phyloP scores from a whole-genome alignment of 345 rosid species.

The Isatis tinctoria region DNA sequence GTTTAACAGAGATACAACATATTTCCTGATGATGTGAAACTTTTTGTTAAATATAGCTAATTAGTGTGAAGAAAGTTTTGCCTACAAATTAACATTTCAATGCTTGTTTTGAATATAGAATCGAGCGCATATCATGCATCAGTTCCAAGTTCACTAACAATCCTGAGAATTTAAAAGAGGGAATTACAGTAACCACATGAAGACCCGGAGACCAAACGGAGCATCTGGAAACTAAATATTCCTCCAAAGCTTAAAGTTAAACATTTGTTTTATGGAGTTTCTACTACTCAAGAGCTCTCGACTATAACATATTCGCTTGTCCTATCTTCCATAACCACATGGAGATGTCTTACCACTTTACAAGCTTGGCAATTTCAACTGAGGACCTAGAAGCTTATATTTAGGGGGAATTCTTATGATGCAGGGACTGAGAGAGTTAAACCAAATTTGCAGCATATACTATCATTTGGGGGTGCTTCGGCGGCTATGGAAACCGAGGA shows the following conservation, averaged over 20 bases:
- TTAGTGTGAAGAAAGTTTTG: background rate
- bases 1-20: background rate
- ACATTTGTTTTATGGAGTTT: background rate
- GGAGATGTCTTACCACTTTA: background rate
- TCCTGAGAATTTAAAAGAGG: background rate
- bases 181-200: background rate
- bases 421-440: background rate
- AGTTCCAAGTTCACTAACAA: background rate
- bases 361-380: background rate
- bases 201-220: background rate
- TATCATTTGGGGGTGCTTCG: background rate
- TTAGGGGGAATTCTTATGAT: background rate
- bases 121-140: background rate
- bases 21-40: background rate
- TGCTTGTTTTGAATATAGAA: background rate
- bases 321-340: background rate
- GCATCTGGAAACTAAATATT: background rate
- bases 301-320: background rate
- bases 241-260: background rate
- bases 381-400: background rate
- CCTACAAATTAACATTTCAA: background rate
- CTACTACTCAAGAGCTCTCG: background rate
- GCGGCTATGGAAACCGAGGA: background rate
- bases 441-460: background rate
- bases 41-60: background rate